phyloP scores from a whole-genome alignment of 495 filamentous ascomycete genomes.

The Pseudoneurospora amorphoporcata region DNA sequence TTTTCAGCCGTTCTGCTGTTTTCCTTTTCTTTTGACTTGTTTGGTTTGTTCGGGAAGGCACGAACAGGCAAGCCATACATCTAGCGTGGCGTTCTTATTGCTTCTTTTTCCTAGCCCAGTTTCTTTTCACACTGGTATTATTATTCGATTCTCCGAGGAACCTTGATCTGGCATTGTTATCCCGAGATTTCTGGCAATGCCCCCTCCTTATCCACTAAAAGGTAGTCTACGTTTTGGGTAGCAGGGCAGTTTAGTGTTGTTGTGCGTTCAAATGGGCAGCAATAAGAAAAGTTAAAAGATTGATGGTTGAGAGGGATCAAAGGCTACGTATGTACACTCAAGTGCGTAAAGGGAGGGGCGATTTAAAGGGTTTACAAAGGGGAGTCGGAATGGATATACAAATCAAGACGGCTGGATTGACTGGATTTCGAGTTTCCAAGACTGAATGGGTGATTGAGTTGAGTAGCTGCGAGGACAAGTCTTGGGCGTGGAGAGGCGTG shows the following conservation, averaged over 20 bases:
- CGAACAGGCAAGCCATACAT: conserved; percentile 2
- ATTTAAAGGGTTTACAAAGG: background rate
- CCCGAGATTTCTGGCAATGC: background rate
- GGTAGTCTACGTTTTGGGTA: background rate
- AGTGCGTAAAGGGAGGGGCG: background rate
- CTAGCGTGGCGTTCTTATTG: conserved; percentile 18
- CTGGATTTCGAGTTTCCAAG: background rate
- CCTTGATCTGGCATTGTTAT: background rate
- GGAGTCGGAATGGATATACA: background rate
- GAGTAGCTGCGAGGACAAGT: background rate
- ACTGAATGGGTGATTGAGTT: background rate
- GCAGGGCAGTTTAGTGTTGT: background rate
- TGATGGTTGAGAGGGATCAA: background rate
- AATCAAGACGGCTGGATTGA: background rate
- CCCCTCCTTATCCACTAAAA: background rate
- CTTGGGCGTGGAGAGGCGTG: background rate
- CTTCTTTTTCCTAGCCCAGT: background rate
- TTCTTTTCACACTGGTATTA: background rate
- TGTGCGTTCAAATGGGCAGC: background rate
- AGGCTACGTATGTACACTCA: background rate
- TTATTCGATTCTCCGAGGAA: background rate
- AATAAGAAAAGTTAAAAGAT: background rate
- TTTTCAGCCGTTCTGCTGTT: background rate
- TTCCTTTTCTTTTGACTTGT: background rate
- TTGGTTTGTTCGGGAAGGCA: background rate